A percentile compares a stretch with the other conserved stretches of the same genome.
These are phyloP conservation scores for Penicillium sp. DNA, from an alignment of 2,329 filamentous ascomycete genomes.

Conservation along the genomic window DNA sequence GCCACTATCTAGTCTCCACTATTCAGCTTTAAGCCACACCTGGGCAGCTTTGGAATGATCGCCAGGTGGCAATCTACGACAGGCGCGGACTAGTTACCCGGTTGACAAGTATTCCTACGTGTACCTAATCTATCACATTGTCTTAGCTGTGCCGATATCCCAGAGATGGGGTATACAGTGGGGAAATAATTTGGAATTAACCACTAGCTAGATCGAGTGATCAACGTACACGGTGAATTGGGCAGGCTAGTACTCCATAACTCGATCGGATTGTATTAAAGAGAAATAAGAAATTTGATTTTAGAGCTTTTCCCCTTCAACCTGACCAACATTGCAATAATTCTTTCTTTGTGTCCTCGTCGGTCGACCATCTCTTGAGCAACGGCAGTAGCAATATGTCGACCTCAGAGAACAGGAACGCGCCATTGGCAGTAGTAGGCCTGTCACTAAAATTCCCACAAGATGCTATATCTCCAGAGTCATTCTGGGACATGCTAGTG, in stretches of 20 bases:
- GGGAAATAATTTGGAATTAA: neutral
- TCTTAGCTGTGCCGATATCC: too few species aligned
- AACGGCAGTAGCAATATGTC: neutral
- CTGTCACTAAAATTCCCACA: constrained; percentile 23
- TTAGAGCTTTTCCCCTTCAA: too few species aligned
- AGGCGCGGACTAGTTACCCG: neutral
- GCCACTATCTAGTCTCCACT: neutral
- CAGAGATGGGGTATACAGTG: neutral
- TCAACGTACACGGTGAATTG: neutral
- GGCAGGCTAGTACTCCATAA: neutral
- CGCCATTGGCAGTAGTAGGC: constrained; percentile 25
- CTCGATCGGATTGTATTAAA: too few species aligned
- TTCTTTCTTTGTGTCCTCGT: neutral
- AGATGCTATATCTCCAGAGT: constrained; percentile 18
- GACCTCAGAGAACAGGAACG: neutral
- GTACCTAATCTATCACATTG: too few species aligned
- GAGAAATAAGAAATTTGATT: too few species aligned
- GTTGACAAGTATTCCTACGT: too few species aligned
- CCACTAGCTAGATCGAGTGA: neutral
- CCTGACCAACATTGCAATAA: neutral
- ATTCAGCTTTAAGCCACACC: neutral
- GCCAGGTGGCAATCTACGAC: too few species aligned
- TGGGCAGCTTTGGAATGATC: too few species aligned
- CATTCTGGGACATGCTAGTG: constrained; percentile 25
- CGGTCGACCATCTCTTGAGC: neutral